Evolutionary conservation across 345 rosid species (phyloP).

Genomic region (Nasturtium officinale): DNA sequence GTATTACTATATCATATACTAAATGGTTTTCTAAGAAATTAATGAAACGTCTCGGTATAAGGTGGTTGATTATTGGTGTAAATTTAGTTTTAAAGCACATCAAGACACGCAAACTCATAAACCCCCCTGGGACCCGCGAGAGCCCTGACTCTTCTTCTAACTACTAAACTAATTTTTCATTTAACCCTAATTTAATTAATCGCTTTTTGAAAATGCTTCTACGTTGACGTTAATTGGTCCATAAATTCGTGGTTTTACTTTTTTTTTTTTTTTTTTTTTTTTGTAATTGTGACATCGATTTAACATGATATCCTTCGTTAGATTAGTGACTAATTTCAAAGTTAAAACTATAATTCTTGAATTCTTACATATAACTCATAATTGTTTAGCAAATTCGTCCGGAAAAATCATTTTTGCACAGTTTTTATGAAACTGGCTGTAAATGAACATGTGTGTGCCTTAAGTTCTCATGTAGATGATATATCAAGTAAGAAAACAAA

Average conservation of each 20-base stretch:
- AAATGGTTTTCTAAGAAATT: not conserved
- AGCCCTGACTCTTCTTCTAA: constrained; percentile 43
- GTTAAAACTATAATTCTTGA: not conserved
- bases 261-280: no score
- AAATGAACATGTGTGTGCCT: no score
- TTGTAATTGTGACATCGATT: not conserved
- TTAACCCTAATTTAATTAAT: constrained; percentile 5
- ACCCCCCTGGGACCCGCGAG: constrained; percentile 31
- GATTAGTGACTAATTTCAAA: not conserved
- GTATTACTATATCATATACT: no score
- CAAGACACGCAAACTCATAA: constrained; percentile 41
- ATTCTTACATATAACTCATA: not conserved
- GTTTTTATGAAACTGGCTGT: no score
- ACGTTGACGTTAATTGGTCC: constrained; percentile 33
- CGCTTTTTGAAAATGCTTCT: constrained; percentile 36
- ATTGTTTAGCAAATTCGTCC: not conserved
- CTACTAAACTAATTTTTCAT: constrained; percentile 30
- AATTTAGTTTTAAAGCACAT: constrained; percentile 41
- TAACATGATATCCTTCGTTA: not conserved
- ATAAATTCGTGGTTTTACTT: not conserved
- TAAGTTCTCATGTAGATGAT: no score
- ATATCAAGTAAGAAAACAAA: no score
- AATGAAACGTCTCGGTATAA: constrained; percentile 31
- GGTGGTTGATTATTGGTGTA: constrained; percentile 46
- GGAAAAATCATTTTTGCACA: no score